phyloP scores from a whole-genome alignment of 1,284 basidiomycete species.

The Fomitopsis betulina region DNA sequence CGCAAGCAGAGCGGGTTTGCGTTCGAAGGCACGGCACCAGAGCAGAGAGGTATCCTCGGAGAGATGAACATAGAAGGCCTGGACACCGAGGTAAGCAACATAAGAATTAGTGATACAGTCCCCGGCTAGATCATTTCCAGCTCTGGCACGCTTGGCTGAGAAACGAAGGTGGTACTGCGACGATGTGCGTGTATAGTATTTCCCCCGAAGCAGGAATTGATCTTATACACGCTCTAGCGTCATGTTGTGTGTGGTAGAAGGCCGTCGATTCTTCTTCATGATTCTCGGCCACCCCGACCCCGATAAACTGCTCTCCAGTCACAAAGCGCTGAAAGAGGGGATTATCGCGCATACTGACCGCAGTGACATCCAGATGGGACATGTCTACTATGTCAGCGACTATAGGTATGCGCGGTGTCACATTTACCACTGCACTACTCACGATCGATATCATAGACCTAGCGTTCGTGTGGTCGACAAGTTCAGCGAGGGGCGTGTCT shows the following conservation, averaged over 20 bases:
- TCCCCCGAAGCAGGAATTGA: no score
- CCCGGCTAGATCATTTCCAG: not conserved
- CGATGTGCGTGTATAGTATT: no score
- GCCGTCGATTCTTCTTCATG: no score
- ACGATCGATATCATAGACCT: slow-evolving; percentile 19
- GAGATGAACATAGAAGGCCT: slow-evolving; percentile 27
- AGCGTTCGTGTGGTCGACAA: slow-evolving; percentile 22
- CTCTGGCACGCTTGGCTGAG: not conserved
- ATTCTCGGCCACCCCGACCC: no score
- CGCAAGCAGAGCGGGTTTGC: slow-evolving; percentile 26
- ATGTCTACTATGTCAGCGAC: slow-evolving; percentile 3
- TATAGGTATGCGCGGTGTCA: slow-evolving; percentile 4
- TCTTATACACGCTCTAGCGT: no score
- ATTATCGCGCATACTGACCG: slow-evolving; percentile 3
- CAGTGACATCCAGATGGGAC: slow-evolving; percentile 3
- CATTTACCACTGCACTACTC: not conserved
- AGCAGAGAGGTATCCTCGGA: slow-evolving; percentile 23
- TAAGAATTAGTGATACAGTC: no score
- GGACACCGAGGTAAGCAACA: slow-evolving; percentile 18
- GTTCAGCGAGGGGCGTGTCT: slow-evolving; percentile 1
- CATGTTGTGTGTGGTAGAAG: no score
- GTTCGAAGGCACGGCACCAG: slow-evolving; percentile 27
- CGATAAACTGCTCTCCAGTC: not conserved
- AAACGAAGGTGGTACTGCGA: no score
- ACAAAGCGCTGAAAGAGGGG: not conserved